Conservation (phyloP, 2,329 filamentous ascomycete species). For the Penicillium griseofulvum region DNA sequence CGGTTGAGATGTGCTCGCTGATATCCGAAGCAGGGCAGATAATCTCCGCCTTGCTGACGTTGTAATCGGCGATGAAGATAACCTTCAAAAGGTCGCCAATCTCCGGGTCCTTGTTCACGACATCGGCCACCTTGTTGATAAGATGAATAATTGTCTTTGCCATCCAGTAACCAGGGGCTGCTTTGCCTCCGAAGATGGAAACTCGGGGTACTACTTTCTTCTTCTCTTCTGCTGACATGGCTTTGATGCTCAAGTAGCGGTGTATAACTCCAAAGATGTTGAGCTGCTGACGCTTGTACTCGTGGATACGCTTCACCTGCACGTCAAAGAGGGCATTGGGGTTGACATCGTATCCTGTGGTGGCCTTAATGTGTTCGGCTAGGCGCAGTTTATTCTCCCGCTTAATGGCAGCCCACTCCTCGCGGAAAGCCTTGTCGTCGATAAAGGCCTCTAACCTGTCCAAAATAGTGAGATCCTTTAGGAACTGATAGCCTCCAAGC, state of each 20-base stretch:
- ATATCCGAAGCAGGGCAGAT: conserved; percentile 93
- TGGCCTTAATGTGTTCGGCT: conserved; percentile 84
- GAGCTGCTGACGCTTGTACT: conserved; percentile 98
- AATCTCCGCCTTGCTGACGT: conserved; percentile 98
- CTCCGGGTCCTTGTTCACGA: conserved; percentile 89
- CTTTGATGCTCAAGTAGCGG: conserved; percentile 85
- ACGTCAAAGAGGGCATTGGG: conserved; percentile 89
- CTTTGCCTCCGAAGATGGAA: conserved; percentile 96
- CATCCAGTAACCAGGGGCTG: conserved; percentile 99
- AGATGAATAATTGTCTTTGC: conserved; percentile 98
- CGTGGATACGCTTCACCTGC: conserved; percentile 98
- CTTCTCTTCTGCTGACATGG: conserved; percentile 74
- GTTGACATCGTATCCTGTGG: conserved; percentile 77
- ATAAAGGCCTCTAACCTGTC: conserved; percentile 81
- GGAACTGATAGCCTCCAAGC: conserved; percentile 75
- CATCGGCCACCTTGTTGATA: conserved; percentile 83
- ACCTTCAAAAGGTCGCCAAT: conserved; percentile 95
- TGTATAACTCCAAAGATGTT: conserved; percentile 99
- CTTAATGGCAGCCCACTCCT: conserved; percentile 96
- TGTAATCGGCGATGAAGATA: conserved; percentile 96
- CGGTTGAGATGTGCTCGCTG: conserved; percentile 97
- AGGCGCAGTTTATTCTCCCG: conserved; percentile 91
- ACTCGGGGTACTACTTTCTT: conserved; percentile 87
- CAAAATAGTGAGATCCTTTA: conserved; percentile 84
- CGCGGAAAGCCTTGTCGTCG: conserved; percentile 85